A percentile compares a stretch with the other conserved stretches of the same genome.
These are phyloP conservation scores for Coniferiporia sulphurascens DNA, from an alignment of 1,284 basidiomycete species.

Conservation along the genomic window DNA sequence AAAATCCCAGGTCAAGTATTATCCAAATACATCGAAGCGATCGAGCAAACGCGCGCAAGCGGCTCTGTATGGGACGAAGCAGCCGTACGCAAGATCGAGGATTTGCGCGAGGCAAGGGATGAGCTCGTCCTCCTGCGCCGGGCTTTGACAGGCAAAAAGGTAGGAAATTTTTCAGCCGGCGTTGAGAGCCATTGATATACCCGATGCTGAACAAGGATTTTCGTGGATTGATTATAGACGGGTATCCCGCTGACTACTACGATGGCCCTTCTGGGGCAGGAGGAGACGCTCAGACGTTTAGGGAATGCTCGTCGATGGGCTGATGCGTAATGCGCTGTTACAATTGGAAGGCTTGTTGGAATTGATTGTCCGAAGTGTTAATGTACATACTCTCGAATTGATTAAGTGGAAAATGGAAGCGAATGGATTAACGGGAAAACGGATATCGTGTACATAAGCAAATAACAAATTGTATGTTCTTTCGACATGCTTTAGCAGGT, in stretches of 20 bases:
- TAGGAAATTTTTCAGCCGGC: too few relatives aligned
- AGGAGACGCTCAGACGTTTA: conserved; percentile 12
- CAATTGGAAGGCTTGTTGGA: too few relatives aligned
- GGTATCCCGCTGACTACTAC: conserved; percentile 11
- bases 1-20: background rate
- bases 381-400: background rate
- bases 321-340: background rate
- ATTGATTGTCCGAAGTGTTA: too few relatives aligned
- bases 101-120: conserved; percentile 4
- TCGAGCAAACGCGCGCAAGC: background rate
- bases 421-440: too few relatives aligned
- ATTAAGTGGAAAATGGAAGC: background rate
- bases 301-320: conserved; percentile 1
- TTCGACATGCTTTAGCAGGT: too few relatives aligned
- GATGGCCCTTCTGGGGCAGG: conserved; percentile 11
- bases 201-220: background rate
- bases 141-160: conserved; percentile 14
- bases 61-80: conserved; percentile 8
- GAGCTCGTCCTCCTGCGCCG: conserved; percentile 12
- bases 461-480: too few relatives aligned
- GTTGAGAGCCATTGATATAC: background rate
- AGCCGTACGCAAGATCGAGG: conserved; percentile 5
- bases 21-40: conserved; percentile 8
- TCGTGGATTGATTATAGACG: background rate
- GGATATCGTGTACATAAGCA: too few relatives aligned